A percentile compares a stretch with the other conserved stretches of the same genome.
phyloP scores from a whole-genome alignment of 75 land plant species.

The Pinus tabuliformis region DNA sequence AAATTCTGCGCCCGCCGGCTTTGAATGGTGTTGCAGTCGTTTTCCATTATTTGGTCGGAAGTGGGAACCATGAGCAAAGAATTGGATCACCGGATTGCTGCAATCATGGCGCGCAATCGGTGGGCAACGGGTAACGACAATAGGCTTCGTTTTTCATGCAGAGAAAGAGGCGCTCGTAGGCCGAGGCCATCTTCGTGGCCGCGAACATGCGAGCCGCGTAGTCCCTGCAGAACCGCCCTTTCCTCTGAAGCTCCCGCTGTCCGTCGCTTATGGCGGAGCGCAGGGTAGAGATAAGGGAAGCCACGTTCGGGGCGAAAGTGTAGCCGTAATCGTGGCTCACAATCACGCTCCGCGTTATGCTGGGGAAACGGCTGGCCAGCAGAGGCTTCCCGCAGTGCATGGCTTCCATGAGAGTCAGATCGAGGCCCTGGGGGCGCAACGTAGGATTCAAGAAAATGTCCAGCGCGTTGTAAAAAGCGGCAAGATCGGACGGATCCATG shows the following conservation, averaged over 20 bases:
- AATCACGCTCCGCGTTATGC: constrained; percentile 63
- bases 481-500: constrained; percentile 37
- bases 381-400: constrained; percentile 82
- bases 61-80: no score
- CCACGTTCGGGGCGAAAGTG: constrained; percentile 75
- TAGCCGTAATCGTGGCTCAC: constrained; percentile 58
- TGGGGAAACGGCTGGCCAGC: constrained; percentile 64
- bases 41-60: no score
- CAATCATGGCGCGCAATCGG: constrained; percentile 1
- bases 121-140: constrained; percentile 44
- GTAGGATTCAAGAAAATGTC: constrained; percentile 83
- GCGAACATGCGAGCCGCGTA: constrained; percentile 60
- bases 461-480: constrained; percentile 63
- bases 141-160: constrained; percentile 52
- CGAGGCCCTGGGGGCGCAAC: constrained; percentile 73
- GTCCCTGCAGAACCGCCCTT: constrained; percentile 42
- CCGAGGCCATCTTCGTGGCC: constrained; percentile 66
- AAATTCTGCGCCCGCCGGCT: no score
- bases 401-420: constrained; percentile 78
- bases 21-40: no score
- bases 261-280: constrained; percentile 48
- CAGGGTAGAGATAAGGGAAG: constrained; percentile 37
- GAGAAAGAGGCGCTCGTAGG: constrained; percentile 73
- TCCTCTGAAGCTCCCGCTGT: constrained; percentile 20
- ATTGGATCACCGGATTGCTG: no score